Percentiles rank a stretch among this genome's conserved stretches.
Evolutionary conservation across 2,329 filamentous ascomycete species (phyloP).

Genomic region (Geosmithia putterillii): DNA sequence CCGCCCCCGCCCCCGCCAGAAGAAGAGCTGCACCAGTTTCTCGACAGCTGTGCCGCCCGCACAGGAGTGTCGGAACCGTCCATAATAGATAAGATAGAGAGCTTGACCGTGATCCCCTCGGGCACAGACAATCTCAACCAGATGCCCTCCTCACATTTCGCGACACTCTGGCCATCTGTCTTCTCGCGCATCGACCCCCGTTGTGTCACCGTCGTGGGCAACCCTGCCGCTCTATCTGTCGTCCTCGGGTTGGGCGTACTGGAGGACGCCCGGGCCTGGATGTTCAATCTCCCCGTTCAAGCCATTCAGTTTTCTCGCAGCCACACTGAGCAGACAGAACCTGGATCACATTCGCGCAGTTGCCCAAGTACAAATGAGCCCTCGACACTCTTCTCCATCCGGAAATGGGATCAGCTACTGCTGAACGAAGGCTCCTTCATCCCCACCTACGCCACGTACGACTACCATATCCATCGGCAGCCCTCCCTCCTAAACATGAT

Average conservation of each 20-base stretch:
- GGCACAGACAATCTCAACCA: slow-evolving; percentile 7
- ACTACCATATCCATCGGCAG: background rate
- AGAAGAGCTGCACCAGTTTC: slow-evolving; percentile 8
- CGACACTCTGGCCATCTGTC: background rate
- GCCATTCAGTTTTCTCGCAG: background rate
- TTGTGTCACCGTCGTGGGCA: background rate
- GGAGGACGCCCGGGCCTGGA: background rate
- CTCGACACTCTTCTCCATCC: background rate
- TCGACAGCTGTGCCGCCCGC: background rate
- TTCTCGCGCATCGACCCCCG: background rate
- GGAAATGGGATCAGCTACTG: background rate
- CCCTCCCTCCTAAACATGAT: background rate
- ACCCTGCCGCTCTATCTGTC: background rate
- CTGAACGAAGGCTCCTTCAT: background rate
- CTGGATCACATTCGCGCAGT: too few species aligned
- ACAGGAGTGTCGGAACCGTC: too few species aligned
- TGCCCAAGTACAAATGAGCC: background rate
- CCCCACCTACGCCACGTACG: background rate
- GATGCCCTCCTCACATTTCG: background rate
- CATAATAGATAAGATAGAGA: too few species aligned
- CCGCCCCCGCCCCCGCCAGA: slow-evolving; percentile 16
- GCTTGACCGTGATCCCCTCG: background rate
- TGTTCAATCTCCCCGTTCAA: background rate
- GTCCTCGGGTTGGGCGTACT: background rate
- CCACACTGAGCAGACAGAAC: too few species aligned